phyloP scores from a whole-genome alignment of 768 basidiomycete genomes.

The Boletus tylopilopsis region DNA sequence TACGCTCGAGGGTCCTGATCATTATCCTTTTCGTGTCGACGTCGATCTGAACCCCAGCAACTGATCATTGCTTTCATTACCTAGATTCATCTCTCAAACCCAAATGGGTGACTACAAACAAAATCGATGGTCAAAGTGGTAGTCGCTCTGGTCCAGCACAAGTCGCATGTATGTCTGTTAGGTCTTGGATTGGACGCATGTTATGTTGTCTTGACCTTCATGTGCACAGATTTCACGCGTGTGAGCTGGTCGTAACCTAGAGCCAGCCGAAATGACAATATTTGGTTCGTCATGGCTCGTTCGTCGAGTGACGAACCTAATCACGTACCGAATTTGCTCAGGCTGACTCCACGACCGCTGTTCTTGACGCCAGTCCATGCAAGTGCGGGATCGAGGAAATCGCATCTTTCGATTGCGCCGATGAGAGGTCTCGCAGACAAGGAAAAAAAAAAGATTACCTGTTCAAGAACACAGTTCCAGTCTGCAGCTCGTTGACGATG shows the following conservation, averaged over 20 bases:
- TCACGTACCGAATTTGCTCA: constrained; percentile 80
- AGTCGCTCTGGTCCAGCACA: background rate
- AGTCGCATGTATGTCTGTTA: background rate
- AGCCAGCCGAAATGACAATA: background rate
- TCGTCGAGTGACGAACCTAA: background rate
- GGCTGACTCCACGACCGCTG: constrained; percentile 85
- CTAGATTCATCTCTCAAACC: background rate
- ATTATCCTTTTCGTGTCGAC: background rate
- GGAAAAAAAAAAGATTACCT: constrained; percentile 37
- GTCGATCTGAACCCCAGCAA: background rate
- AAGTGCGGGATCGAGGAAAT: constrained; percentile 88
- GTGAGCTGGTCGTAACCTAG: constrained; percentile 85
- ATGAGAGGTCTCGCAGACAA: background rate
- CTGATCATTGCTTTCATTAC: constrained; percentile 3
- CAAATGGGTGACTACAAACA: background rate
- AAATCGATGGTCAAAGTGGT: background rate
- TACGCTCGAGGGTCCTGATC: constrained; percentile 36
- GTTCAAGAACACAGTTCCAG: constrained; percentile 94
- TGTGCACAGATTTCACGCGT: constrained; percentile 73
- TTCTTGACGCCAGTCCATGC: constrained; percentile 95
- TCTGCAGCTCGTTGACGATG: constrained; percentile 65
- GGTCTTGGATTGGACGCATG: too few relatives aligned
- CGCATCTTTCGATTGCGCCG: constrained; percentile 51
- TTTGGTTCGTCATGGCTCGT: background rate
- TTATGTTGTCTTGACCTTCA: constrained; percentile 64